These are phyloP conservation scores for Anacardium occidentale DNA, from an alignment of 345 rosid species.

Conservation along the genomic window DNA sequence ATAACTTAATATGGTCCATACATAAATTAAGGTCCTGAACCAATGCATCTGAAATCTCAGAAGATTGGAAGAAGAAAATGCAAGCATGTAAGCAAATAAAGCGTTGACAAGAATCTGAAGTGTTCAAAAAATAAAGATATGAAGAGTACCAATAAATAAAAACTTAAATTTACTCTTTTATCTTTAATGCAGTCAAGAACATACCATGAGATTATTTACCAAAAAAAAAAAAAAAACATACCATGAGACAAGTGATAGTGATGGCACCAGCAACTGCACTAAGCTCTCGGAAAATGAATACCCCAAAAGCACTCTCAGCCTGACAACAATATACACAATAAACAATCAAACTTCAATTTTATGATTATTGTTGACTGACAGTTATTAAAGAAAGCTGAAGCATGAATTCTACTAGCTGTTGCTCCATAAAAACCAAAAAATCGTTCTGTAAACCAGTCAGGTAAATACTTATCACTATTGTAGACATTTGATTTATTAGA, in stretches of 20 bases:
- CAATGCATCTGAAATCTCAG: background rate
- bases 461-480: background rate
- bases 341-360: slow-evolving; percentile 16
- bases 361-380: background rate
- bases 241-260: slow-evolving; percentile 94
- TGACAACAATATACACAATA: slow-evolving; percentile 24
- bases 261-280: slow-evolving; percentile 78
- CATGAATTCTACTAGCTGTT: background rate
- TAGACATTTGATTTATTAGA: background rate
- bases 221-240: too few relatives aligned
- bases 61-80: background rate
- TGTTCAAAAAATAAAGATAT: background rate
- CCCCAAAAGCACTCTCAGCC: slow-evolving; percentile 62
- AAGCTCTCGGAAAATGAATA: slow-evolving; percentile 59
- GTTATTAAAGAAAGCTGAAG: background rate
- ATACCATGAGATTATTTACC: slow-evolving; percentile 94
- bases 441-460: background rate
- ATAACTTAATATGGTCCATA: background rate
- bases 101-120: background rate
- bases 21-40: background rate
- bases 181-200: slow-evolving; percentile 21
- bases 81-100: background rate
- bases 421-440: background rate
- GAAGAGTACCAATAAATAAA: background rate
- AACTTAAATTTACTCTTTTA: background rate